Evolutionary conservation across 1,139 yeast genomes (phyloP).

Genomic region (Blastobotrys serpentis): DNA sequence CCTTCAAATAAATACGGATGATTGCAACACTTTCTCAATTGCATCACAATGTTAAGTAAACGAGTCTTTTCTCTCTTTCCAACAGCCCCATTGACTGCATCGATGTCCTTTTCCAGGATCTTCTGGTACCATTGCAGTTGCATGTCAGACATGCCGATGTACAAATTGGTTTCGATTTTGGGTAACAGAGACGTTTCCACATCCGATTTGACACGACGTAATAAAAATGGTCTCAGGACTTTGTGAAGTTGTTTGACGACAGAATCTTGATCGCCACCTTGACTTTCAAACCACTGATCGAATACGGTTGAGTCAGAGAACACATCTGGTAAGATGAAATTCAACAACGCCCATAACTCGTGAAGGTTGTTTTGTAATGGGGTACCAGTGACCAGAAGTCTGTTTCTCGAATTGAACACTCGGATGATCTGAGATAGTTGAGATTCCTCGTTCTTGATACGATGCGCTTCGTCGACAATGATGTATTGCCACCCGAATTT

Average conservation of each 20-base stretch:
- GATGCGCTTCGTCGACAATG: conserved; percentile 93
- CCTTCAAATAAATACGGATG: conserved; percentile 97
- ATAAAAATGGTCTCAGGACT: conserved; percentile 79
- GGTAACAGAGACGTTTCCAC: conserved; percentile 90
- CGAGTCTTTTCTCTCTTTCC: conserved; percentile 90
- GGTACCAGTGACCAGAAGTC: conserved; percentile 90
- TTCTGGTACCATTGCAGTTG: conserved; percentile 89
- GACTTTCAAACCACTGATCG: conserved; percentile 79
- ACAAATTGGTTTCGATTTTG: conserved; percentile 83
- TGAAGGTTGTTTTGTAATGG: conserved; percentile 93
- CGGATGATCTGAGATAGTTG: conserved; percentile 87
- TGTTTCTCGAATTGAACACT: conserved; percentile 76
- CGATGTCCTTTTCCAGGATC: conserved; percentile 86
- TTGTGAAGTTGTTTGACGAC: conserved; percentile 85
- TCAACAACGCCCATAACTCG: conserved; percentile 92
- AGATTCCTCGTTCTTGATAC: conserved; percentile 92
- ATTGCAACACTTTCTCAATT: conserved; percentile 91
- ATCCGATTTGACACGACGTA: conserved; percentile 87
- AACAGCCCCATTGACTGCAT: conserved; percentile 90
- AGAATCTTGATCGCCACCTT: conserved; percentile 58
- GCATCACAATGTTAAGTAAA: conserved; percentile 91
- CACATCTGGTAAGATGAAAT: conserved; percentile 89
- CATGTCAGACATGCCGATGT: conserved; percentile 94
- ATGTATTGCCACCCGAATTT: conserved; percentile 92
- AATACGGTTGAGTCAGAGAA: conserved; percentile 88